Conservation (phyloP, 345 rosid genomes). For the Bruguiera parviflora region DNA sequence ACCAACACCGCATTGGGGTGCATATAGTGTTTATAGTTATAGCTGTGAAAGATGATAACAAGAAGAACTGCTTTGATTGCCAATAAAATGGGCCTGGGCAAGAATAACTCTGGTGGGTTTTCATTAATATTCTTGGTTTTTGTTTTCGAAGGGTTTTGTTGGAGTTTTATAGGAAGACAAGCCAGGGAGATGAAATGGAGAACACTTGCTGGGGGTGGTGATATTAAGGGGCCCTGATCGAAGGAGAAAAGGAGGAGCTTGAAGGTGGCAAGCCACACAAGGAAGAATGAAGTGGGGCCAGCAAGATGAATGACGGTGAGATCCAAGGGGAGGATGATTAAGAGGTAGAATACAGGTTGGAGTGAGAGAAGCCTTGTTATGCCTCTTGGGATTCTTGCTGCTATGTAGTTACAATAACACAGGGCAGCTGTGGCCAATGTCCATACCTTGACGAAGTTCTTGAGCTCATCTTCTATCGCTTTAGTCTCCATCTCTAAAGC, state of each 20-base stretch:
- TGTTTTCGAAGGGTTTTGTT: not conserved
- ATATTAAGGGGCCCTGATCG: constrained; percentile 49
- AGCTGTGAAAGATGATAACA: constrained; percentile 27
- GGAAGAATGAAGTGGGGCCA: constrained; percentile 39
- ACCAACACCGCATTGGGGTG: constrained; percentile 29
- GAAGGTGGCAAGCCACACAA: constrained; percentile 57
- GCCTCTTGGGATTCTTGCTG: constrained; percentile 42
- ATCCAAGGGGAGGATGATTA: constrained; percentile 47
- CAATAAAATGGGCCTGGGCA: constrained; percentile 13
- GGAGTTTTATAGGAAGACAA: constrained; percentile 51
- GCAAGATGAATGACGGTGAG: constrained; percentile 35
- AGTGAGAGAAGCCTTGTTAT: constrained; percentile 45
- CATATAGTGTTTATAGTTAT: constrained; percentile 29
- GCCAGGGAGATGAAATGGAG: constrained; percentile 53
- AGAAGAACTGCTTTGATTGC: constrained; percentile 34
- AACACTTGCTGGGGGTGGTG: constrained; percentile 36
- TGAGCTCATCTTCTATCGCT: constrained; percentile 14
- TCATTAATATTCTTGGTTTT: not conserved
- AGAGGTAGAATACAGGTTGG: constrained; percentile 41
- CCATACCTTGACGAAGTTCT: constrained; percentile 48
- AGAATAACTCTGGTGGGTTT: not conserved
- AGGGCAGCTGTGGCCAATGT: constrained; percentile 33
- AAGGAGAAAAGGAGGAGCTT: constrained; percentile 69
- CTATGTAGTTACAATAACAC: constrained; percentile 43
- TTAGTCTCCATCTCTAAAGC: constrained; percentile 8